Evolutionary conservation across 495 filamentous ascomycete species (phyloP).

Genomic region (Penicillium soppii): DNA sequence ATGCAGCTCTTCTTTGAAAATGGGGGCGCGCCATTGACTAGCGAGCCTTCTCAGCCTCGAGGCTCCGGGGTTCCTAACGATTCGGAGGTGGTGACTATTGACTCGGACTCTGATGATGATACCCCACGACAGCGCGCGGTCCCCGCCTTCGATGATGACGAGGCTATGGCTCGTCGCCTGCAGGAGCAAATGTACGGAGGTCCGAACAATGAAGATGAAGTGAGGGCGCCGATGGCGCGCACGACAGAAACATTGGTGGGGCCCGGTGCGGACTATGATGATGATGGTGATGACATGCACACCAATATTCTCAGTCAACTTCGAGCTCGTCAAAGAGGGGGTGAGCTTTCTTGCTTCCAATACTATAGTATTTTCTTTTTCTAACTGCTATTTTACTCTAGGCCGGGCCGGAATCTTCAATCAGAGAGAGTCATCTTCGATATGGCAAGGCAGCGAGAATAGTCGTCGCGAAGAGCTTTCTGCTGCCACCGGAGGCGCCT

Average conservation of each 20-base stretch:
- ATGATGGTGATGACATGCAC: conserved; percentile 60
- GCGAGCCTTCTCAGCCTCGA: conserved; percentile 32
- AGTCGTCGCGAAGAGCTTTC: conserved; percentile 53
- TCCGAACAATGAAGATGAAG: conserved; percentile 54
- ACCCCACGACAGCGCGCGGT: conserved; percentile 7
- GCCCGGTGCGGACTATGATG: conserved; percentile 58
- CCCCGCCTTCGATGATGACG: conserved; percentile 75
- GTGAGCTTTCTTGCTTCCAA: conserved; percentile 35
- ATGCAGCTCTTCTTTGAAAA: conserved; percentile 88
- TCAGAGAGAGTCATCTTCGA: conserved; percentile 63
- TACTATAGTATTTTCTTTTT: conserved; percentile 3
- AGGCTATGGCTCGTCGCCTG: conserved; percentile 83
- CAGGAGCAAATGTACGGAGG: conserved; percentile 87
- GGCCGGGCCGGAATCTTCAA: conserved; percentile 79
- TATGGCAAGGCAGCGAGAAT: conserved; percentile 68
- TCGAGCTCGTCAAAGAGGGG: conserved; percentile 48
- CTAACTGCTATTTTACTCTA: conserved; percentile 21
- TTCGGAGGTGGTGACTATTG: conserved; percentile 66
- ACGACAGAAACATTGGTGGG: conserved; percentile 90
- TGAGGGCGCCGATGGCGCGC: conserved; percentile 87
- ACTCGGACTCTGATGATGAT: conserved; percentile 70
- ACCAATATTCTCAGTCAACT: conserved; percentile 67
- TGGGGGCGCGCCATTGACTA: conserved; percentile 55
- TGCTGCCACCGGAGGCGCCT: conserved; percentile 69
- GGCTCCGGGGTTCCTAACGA: conserved; percentile 46